These are phyloP conservation scores for Stachybotrys chlorohalonatus DNA, from an alignment of 2,329 filamentous ascomycete genomes.

Conservation along the genomic window DNA sequence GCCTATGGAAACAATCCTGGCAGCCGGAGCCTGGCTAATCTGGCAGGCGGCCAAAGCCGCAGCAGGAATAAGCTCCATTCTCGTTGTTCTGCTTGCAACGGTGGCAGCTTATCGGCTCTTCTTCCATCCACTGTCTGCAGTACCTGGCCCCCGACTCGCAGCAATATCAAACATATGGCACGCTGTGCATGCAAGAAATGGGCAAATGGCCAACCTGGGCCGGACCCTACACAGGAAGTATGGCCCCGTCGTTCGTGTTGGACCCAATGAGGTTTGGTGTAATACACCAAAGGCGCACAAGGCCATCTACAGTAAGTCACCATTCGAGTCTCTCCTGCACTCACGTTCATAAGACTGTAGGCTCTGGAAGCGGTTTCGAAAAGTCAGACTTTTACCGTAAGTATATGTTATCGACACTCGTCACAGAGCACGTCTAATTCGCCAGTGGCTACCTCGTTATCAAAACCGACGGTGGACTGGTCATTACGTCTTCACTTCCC, in stretches of 20 bases:
- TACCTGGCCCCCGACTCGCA: conserved; percentile 38
- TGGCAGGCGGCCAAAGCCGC: background rate
- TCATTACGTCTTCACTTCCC: conserved; percentile 21
- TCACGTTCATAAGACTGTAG: conserved; percentile 16
- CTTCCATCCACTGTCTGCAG: conserved; percentile 32
- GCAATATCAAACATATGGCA: conserved; percentile 40
- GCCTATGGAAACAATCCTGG: background rate
- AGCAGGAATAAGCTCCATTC: conserved; percentile 1
- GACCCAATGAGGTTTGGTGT: conserved; percentile 46
- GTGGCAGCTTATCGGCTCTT: conserved; percentile 26
- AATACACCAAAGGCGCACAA: conserved; percentile 37
- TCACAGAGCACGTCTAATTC: background rate
- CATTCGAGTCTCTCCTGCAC: background rate
- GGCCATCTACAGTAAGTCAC: conserved; percentile 34
- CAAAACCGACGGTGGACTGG: conserved; percentile 32
- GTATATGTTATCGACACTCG: conserved; percentile 4
- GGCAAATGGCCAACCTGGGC: conserved; percentile 30
- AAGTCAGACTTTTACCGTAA: conserved; percentile 45
- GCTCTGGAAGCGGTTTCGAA: conserved; percentile 35
- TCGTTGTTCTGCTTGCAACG: conserved; percentile 8
- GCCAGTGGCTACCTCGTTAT: conserved; percentile 35
- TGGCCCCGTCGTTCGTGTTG: conserved; percentile 42
- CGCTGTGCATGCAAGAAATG: conserved; percentile 34
- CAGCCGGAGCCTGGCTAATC: background rate
- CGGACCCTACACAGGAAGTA: conserved; percentile 35